Evolutionary conservation across 1,284 basidiomycete species (phyloP).

Genomic region (Tilletia walkeri): DNA sequence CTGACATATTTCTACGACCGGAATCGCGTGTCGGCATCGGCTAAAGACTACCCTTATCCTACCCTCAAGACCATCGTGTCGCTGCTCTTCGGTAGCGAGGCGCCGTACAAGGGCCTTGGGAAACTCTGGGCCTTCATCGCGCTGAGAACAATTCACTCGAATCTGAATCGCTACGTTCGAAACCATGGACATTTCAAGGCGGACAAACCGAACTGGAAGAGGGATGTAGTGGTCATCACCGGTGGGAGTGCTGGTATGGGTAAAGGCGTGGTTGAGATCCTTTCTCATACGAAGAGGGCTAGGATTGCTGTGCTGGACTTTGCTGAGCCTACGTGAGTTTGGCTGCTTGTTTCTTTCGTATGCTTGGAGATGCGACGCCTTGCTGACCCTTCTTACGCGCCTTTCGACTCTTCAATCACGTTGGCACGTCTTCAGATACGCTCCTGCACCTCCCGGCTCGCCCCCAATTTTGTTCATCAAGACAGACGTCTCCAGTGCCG

Average conservation of each 20-base stretch:
- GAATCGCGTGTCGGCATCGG: neutral
- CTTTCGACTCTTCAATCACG: neutral
- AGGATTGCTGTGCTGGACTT: constrained; percentile 37
- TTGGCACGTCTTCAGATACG: constrained; percentile 18
- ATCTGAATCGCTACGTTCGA: constrained; percentile 26
- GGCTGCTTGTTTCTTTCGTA: neutral
- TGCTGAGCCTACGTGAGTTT: constrained; percentile 23
- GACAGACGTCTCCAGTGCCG: constrained; percentile 17
- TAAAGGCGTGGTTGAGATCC: constrained; percentile 32
- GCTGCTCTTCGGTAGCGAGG: neutral
- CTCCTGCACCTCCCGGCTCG: constrained; percentile 12
- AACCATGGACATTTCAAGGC: constrained; percentile 30
- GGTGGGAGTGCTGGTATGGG: constrained; percentile 38
- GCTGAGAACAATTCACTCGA: constrained; percentile 24
- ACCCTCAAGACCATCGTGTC: neutral
- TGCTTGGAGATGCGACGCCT: neutral
- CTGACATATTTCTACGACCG: constrained; percentile 13
- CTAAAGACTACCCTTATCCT: neutral
- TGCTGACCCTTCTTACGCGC: neutral
- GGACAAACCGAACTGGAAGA: constrained; percentile 28
- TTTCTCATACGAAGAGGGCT: constrained; percentile 26
- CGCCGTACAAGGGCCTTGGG: neutral
- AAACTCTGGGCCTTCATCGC: constrained; percentile 1
- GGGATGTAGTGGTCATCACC: constrained; percentile 35
- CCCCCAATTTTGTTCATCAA: neutral